These are phyloP conservation scores for Daldinia childiae DNA, from an alignment of 495 filamentous ascomycete species.

Conservation along the genomic window DNA sequence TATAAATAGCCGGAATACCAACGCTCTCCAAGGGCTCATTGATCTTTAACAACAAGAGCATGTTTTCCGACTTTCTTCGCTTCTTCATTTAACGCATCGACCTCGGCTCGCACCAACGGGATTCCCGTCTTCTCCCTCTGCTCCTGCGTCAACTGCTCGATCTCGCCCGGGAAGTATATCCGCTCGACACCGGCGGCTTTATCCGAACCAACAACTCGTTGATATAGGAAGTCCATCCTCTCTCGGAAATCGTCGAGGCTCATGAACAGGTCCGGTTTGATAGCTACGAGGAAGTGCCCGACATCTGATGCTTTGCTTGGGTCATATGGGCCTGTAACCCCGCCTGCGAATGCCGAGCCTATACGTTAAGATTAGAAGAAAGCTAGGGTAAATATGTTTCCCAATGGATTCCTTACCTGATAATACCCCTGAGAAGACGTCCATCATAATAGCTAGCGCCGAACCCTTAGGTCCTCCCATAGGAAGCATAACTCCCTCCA, in stretches of 20 bases:
- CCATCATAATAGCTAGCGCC: conserved; percentile 81
- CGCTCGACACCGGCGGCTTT: conserved; percentile 75
- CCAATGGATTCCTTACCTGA: conserved; percentile 56
- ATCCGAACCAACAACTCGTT: conserved; percentile 68
- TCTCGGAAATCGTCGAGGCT: conserved; percentile 71
- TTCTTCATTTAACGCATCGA: conserved; percentile 73
- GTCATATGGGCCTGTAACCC: conserved; percentile 78
- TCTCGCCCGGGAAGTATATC: conserved; percentile 83
- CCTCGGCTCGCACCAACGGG: conserved; percentile 70
- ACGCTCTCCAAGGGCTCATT: background rate
- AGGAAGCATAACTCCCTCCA: conserved; percentile 78
- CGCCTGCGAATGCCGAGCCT: conserved; percentile 72
- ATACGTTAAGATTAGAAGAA: conserved; percentile 1
- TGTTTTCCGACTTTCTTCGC: conserved; percentile 63
- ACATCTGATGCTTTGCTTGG: conserved; percentile 72
- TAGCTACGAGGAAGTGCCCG: conserved; percentile 77
- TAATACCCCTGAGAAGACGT: conserved; percentile 81
- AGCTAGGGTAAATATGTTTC: background rate
- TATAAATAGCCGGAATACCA: background rate
- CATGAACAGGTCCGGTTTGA: conserved; percentile 81
- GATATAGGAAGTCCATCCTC: conserved; percentile 76
- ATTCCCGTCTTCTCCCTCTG: conserved; percentile 67
- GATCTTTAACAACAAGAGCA: conserved; percentile 23
- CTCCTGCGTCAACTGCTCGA: conserved; percentile 71
- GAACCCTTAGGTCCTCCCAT: conserved; percentile 84